Base-by-base conservation (phyloP, 2,329 filamentous ascomycete genomes). In the Aureobasidium leucospermi region DNA sequence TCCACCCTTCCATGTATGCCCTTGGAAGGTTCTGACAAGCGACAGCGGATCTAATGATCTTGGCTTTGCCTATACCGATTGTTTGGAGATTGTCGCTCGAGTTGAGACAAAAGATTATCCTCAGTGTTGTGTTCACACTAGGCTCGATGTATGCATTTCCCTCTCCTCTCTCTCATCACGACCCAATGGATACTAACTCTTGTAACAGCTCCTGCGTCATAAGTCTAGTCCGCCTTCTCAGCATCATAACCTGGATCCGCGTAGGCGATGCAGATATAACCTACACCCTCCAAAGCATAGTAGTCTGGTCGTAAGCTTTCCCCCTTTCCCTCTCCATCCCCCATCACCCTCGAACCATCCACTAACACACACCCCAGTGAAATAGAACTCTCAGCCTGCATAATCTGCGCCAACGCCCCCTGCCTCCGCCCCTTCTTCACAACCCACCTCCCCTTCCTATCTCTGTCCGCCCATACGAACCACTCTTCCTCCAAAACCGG, bases 51-150 rank as follows among this genome's bases (percentile, higher is more conserved):
- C 43, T 84, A 2, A 75, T 82, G 72, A 85, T 86, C 65, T 78
- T 86, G 32, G 66, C 75, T 6, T 78, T 86, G n/a, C 81, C 82
- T 1, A 75, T 85, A 63, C 82, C 83, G 0, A 70, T 81, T 57
- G 65, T 85, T 23, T 65, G 79, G 11, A 75, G 75, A 23, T 76
- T 83, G 1, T 75, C 78, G 48, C 71, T 85, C 2, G 71, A 75
- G 9, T 47, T 73, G 1, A 79, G 76, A 66, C 78, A 81, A 85
- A 85, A 68, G 57, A 77, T 0, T 73, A 82, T 1, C 5, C 42
- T 86, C 1, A 67, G 73, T 15, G 61, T 73, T 28, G 70, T 82
- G 34, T 81, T 82, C 65, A 73, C 76, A 43, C 74, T 81, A 62
- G 79, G 79, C 13, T 56, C 52, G 6, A 45, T 56, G 52, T 56